Evolutionary conservation across 73 alveolate species (phyloP).

Genomic region (Blepharisma japonicum): DNA sequence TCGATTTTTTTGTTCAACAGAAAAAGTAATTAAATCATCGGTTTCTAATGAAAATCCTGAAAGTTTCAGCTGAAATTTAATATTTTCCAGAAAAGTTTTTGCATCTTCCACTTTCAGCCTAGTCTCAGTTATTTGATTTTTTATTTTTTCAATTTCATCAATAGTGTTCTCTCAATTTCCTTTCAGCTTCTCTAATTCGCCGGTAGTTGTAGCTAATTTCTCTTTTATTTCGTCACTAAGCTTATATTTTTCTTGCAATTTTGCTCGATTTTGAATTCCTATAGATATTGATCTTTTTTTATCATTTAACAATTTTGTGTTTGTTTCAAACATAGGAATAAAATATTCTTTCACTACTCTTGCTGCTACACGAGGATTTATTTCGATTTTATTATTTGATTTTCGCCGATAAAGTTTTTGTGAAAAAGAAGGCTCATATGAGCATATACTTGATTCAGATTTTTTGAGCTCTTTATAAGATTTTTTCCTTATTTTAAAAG

Average conservation of each 20-base stretch:
- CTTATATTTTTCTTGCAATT: neutral
- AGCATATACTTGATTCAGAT: too few species aligned
- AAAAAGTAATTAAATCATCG: too few species aligned
- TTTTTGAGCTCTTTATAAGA: too few species aligned
- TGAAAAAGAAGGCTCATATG: too few species aligned
- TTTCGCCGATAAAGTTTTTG: neutral
- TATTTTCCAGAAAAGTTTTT: neutral
- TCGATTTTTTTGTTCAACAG: too few species aligned
- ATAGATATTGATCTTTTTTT: neutral
- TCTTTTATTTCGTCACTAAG: too few species aligned
- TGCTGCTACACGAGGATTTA: constrained; percentile 59
- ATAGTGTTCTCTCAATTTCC: neutral
- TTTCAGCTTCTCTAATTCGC: too few species aligned
- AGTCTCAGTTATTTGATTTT: neutral
- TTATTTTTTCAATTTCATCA: constrained; percentile 14
- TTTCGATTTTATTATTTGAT: neutral
- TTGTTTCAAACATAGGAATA: constrained; percentile 59
- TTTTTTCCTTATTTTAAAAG: too few species aligned
- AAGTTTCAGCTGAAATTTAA: too few species aligned
- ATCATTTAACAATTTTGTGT: constrained; percentile 10
- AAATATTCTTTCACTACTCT: constrained; percentile 48
- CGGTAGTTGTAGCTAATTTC: too few species aligned
- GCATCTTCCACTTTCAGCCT: neutral
- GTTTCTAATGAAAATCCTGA: too few species aligned
- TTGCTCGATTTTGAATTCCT: neutral